These are phyloP conservation scores for Vigna radiata DNA, from an alignment of 306 rosid species.

Conservation along the genomic window DNA sequence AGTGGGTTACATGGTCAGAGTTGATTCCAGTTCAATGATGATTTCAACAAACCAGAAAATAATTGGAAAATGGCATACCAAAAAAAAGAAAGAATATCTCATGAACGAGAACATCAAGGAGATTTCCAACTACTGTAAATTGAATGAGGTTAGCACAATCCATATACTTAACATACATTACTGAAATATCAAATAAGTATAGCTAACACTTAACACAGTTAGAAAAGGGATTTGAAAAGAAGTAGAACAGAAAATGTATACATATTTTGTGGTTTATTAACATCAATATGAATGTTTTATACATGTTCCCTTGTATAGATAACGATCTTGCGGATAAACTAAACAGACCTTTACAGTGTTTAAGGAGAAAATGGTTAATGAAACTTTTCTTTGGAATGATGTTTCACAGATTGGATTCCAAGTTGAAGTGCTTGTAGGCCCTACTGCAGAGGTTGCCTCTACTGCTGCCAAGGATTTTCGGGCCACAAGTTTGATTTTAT, in stretches of 20 bases:
- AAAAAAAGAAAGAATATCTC: constrained; percentile 53
- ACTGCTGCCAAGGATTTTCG: constrained; percentile 43
- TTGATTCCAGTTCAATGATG: constrained; percentile 53
- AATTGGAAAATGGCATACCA: constrained; percentile 46
- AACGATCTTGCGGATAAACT: background rate
- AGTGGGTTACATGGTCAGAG: constrained; percentile 77
- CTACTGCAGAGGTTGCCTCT: constrained; percentile 54
- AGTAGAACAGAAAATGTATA: background rate
- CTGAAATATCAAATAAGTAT: constrained; percentile 10
- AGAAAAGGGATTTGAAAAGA: constrained; percentile 23
- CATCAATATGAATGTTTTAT: background rate
- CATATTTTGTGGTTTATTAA: background rate
- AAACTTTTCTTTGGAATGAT: background rate
- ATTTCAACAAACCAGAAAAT: constrained; percentile 55
- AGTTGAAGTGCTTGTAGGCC: constrained; percentile 56
- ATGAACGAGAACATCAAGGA: constrained; percentile 38
- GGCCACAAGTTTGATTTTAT: constrained; percentile 75
- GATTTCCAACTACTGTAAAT: constrained; percentile 47
- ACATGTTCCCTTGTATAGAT: background rate
- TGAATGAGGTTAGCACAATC: constrained; percentile 55
- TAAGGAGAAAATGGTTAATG: background rate
- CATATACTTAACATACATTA: background rate
- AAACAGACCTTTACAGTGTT: background rate
- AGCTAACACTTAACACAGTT: background rate
- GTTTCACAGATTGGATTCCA: constrained; percentile 62